phyloP scores from a whole-genome alignment of 352 stramenopile genomes.

The Phytophthora crassamura region DNA sequence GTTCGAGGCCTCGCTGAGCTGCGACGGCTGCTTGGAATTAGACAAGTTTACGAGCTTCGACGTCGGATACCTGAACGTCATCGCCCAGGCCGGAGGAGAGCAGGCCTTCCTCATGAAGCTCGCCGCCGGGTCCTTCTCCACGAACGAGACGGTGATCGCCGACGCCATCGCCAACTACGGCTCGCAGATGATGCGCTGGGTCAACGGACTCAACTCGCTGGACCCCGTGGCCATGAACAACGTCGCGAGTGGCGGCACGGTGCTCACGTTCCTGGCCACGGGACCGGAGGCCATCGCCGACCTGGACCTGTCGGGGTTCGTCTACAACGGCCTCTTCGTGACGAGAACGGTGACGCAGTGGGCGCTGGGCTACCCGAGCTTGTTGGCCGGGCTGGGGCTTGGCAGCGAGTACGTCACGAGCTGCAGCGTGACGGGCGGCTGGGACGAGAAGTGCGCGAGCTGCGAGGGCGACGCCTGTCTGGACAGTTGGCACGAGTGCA shows the following conservation, averaged over 20 bases:
- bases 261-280: constrained; percentile 52
- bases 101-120: constrained; percentile 51
- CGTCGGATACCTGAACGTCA: constrained; percentile 72
- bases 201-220: constrained; percentile 85
- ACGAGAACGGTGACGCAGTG: constrained; percentile 59
- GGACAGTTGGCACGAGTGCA: constrained; percentile 46
- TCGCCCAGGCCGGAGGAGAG: constrained; percentile 64
- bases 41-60: constrained; percentile 63
- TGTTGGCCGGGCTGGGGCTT: constrained; percentile 65
- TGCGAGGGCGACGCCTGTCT: constrained; percentile 46
- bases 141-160: constrained; percentile 29
- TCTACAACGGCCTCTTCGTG: constrained; percentile 77
- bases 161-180: constrained; percentile 48
- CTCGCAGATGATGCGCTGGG: constrained; percentile 71
- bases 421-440: constrained; percentile 45
- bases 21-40: constrained; percentile 52
- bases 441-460: constrained; percentile 50
- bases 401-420: constrained; percentile 58
- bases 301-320: constrained; percentile 66
- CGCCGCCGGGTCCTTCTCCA: constrained; percentile 54
- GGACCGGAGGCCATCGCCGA: constrained; percentile 42
- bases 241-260: constrained; percentile 40
- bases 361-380: constrained; percentile 73
- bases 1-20: constrained; percentile 51
- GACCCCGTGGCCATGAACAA: constrained; percentile 68